A percentile compares a stretch with the other conserved stretches of the same genome.
phyloP scores from a whole-genome alignment of 768 basidiomycete species.

The Boletus eberwhitei region DNA sequence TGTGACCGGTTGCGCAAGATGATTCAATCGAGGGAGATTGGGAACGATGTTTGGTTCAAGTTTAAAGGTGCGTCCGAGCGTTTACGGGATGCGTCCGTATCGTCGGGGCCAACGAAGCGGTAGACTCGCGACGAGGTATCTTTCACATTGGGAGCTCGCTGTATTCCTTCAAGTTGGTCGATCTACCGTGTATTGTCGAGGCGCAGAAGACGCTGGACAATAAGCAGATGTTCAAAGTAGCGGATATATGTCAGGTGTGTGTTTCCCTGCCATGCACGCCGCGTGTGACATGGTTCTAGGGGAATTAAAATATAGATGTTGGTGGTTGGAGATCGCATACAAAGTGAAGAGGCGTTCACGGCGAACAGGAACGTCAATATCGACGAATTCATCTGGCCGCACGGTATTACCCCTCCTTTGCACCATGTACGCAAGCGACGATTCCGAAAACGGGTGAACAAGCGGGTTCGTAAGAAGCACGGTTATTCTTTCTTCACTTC shows the following conservation, averaged over 20 bases:
- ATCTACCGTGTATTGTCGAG: conserved; percentile 91
- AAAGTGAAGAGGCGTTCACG: conserved; percentile 62
- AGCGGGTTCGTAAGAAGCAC: conserved; percentile 49
- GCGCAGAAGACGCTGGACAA: conserved; percentile 94
- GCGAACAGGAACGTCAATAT: conserved; percentile 75
- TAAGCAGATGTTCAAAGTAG: conserved; percentile 98
- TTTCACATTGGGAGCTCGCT: conserved; percentile 81
- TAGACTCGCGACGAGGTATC: conserved; percentile 87
- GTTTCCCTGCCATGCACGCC: background rate
- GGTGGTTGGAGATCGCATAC: conserved; percentile 73
- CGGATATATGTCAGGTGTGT: conserved; percentile 92
- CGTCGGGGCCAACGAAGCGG: conserved; percentile 12
- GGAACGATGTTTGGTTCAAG: conserved; percentile 93
- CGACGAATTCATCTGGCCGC: conserved; percentile 96
- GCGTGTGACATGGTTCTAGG: conserved; percentile 10
- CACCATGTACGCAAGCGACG: conserved; percentile 87
- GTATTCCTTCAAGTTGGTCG: conserved; percentile 92
- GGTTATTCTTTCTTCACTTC: background rate
- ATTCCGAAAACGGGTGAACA: conserved; percentile 87
- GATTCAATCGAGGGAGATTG: conserved; percentile 72
- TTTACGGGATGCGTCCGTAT: background rate
- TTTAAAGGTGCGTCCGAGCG: conserved; percentile 70
- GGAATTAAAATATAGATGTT: conserved; percentile 67
- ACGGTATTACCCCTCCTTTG: conserved; percentile 92
- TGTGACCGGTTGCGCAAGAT: conserved; percentile 77